Evolutionary conservation across 139 green algal genomes (phyloP).

Genomic region (Coelastrella sp.): DNA sequence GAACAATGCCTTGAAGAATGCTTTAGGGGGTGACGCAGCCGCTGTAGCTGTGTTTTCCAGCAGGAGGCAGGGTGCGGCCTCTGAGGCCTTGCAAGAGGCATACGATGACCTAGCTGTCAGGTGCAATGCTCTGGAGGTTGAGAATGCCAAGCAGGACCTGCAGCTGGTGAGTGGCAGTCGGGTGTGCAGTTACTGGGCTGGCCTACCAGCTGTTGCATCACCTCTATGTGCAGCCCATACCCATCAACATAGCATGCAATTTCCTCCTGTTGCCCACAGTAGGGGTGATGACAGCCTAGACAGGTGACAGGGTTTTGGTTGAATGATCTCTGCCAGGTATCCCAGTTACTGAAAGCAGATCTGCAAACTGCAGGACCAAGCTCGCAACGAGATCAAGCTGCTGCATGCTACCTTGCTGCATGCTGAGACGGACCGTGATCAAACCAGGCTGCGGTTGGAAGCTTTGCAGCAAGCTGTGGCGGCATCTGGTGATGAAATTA

Average conservation of each 20-base stretch:
- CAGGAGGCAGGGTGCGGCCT: slow-evolving; percentile 14
- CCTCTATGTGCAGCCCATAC: background rate
- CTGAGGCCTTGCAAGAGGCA: slow-evolving; percentile 66
- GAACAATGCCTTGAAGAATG: slow-evolving; percentile 48
- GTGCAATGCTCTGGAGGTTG: slow-evolving; percentile 59
- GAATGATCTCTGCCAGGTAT: too few relatives aligned
- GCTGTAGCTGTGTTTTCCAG: slow-evolving; percentile 6
- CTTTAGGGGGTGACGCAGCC: background rate
- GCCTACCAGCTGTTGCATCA: background rate
- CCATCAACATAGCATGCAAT: background rate
- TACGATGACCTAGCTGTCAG: slow-evolving; percentile 50
- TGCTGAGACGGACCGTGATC: slow-evolving; percentile 45
- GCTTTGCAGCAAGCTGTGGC: slow-evolving; percentile 41
- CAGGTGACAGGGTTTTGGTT: too few relatives aligned
- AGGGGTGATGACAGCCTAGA: too few relatives aligned
- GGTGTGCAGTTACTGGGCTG: background rate
- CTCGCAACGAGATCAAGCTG: slow-evolving; percentile 8
- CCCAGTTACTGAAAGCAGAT: background rate
- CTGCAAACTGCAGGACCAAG: background rate
- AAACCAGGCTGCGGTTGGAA: slow-evolving; percentile 45
- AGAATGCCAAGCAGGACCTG: slow-evolving; percentile 70
- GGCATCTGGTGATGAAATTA: background rate
- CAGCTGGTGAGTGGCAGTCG: slow-evolving; percentile 67
- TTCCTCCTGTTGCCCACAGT: background rate
- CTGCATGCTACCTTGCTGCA: background rate